Evolutionary conservation across 2,329 filamentous ascomycete species (phyloP).

Genomic region (Hypoxylon sp.): DNA sequence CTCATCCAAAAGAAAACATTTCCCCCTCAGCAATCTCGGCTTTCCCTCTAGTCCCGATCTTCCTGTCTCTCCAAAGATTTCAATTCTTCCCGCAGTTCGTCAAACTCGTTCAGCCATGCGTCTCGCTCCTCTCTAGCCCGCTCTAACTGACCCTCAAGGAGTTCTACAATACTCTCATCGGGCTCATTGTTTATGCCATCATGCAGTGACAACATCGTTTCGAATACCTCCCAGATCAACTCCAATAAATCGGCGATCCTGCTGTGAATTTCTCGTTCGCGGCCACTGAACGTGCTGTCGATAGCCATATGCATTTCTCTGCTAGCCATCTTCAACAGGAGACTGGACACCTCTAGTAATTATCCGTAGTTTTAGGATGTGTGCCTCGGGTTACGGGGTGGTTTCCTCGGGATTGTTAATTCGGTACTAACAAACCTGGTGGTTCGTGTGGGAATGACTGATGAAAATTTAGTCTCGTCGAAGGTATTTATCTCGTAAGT

Average conservation of each 20-base stretch:
- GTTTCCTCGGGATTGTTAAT: background rate
- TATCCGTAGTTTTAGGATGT: background rate
- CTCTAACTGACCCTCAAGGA: background rate
- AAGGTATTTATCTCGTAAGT: too few relatives aligned
- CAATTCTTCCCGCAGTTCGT: background rate
- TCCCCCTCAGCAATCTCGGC: background rate
- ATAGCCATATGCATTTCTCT: background rate
- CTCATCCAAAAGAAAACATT: too few relatives aligned
- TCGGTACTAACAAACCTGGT: background rate
- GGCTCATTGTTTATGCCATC: background rate
- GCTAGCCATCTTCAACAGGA: background rate
- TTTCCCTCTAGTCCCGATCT: background rate
- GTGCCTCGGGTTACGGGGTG: background rate
- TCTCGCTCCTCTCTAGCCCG: background rate
- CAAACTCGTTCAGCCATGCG: background rate
- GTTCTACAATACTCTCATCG: background rate
- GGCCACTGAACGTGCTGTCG: background rate
- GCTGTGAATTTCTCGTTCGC: background rate
- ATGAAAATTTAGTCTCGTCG: too few relatives aligned
- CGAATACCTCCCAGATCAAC: background rate
- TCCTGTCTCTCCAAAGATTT: background rate
- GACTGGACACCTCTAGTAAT: too few relatives aligned
- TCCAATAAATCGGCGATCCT: background rate
- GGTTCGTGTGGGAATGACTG: background rate
- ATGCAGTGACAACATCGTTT: background rate